phyloP scores from a whole-genome alignment of 345 rosid genomes.

The Salix arbutifolia region DNA sequence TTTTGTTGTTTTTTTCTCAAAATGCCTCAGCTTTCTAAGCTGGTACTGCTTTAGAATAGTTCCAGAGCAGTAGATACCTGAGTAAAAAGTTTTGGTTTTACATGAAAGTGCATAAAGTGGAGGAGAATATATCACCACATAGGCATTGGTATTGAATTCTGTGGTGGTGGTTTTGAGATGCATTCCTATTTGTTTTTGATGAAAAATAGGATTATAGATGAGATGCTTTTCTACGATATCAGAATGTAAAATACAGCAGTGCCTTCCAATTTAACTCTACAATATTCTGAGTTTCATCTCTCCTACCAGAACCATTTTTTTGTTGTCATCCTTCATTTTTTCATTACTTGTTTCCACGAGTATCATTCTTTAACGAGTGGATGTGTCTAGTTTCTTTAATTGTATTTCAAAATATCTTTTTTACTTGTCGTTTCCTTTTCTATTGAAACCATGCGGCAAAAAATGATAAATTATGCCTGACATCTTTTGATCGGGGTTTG shows the following conservation, averaged over 20 bases:
- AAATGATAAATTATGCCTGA: not conserved
- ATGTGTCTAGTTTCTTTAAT: not conserved
- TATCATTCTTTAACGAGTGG: not conserved
- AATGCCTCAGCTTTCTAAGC: not conserved
- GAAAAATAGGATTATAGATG: too few relatives aligned
- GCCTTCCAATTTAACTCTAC: too few relatives aligned
- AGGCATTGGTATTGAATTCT: not conserved
- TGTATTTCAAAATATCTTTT: not conserved
- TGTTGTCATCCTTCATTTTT: not conserved
- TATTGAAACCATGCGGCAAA: not conserved
- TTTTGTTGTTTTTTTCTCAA: not conserved
- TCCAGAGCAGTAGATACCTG: not conserved
- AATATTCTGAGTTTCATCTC: too few relatives aligned
- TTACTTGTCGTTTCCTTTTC: not conserved
- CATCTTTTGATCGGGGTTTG: not conserved
- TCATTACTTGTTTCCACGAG: not conserved
- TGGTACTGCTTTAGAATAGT: not conserved
- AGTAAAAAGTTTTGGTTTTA: not conserved
- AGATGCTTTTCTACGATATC: too few relatives aligned
- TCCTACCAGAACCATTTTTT: too few relatives aligned
- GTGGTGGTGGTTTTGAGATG: not conserved
- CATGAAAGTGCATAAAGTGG: not conserved
- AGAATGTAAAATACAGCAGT: too few relatives aligned
- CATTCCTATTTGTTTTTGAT: too few relatives aligned
- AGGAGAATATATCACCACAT: not conserved